Evolutionary conservation across 257 asterid species (phyloP), one percentile per base, ranked within the genome.

Genomic region (Capsicum baccatum): DNA sequence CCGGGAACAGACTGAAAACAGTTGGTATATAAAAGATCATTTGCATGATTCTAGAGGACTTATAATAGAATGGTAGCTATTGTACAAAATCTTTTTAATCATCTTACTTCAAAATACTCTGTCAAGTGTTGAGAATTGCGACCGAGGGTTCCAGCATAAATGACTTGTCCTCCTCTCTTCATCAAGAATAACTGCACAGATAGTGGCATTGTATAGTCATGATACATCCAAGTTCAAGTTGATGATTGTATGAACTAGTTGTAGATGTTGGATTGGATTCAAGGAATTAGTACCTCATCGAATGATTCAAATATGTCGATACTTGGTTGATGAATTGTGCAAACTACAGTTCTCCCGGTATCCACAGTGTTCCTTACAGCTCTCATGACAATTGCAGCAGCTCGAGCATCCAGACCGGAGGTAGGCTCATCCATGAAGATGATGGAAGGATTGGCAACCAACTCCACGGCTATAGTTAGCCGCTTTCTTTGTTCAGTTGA

Each of bases 351-450:
- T 89, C 96, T 86, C 35, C 96, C 94, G 0, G 96, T 92, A 79
- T 91, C 94, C 44, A 92, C 97, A 0, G 97, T 91, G 82, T 92
- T 92, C 84, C 97, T 84, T 47, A 92, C 94, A 47, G 97, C 92
- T 14, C 94, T 90, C 96, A 92, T 92, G 55, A 92, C 94, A 57
- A 92, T 91, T 21, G 96, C 97, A 52, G 97, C 94, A 68, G 97
- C 93, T 83, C 97, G 86, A 80, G 97, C 97, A 62, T 92, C 97
- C 59, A 92, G 86, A 50, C 97, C 94, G 2, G 97, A 90, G 5
- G 97, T 92, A 21, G 97, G 97, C 26, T 92, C 97, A 58, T 91
- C 97, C 97, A 92, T 92, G 93, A 92, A 92, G 84, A 92, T 92
- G 79, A 92, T 91, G 3, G 94, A 92, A 33, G 96, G 96, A 80